Percentiles rank a stretch among this genome's conserved stretches.
Evolutionary conservation across 768 basidiomycete species (phyloP).

Genomic region (Tulasnella sp.): DNA sequence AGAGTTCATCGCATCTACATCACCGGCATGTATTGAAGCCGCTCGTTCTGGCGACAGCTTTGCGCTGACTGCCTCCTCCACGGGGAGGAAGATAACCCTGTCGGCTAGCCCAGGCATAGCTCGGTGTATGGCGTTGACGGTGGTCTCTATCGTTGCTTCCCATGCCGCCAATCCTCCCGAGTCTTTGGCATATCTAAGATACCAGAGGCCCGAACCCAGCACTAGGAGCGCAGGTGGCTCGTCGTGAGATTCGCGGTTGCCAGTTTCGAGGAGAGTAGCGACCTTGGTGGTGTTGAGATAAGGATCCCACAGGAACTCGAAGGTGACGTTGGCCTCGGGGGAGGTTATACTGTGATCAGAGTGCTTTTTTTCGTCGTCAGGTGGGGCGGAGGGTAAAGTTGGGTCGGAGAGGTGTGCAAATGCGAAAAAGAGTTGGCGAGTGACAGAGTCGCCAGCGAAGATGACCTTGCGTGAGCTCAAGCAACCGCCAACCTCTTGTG

Average conservation of each 20-base stretch:
- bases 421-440: conserved; percentile 69
- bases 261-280: conserved; percentile 31
- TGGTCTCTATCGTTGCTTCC: conserved; percentile 59
- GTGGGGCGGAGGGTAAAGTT: conserved; percentile 39
- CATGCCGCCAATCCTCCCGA: conserved; percentile 71
- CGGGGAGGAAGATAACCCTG: conserved; percentile 63
- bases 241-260: conserved; percentile 13
- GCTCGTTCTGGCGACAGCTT: conserved; percentile 56
- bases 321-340: conserved; percentile 41
- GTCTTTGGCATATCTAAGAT: conserved; percentile 57
- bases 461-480: conserved; percentile 48
- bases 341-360: conserved; percentile 44
- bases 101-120: conserved; percentile 44
- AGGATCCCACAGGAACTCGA: conserved; percentile 65
- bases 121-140: conserved; percentile 41
- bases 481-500: conserved; percentile 44
- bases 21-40: conserved; percentile 56
- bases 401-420: conserved; percentile 51
- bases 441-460: conserved; percentile 80
- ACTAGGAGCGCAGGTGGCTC: conserved; percentile 52
- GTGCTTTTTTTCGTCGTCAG: conserved; percentile 43
- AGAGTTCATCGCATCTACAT: conserved; percentile 87
- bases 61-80: conserved; percentile 55
- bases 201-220: conserved; percentile 82
- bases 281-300: conserved; percentile 63